A percentile compares a stretch with the other conserved stretches of the same genome.
phyloP scores from a whole-genome alignment of 106 monocot species.

The Apostasia shenzhenica region DNA sequence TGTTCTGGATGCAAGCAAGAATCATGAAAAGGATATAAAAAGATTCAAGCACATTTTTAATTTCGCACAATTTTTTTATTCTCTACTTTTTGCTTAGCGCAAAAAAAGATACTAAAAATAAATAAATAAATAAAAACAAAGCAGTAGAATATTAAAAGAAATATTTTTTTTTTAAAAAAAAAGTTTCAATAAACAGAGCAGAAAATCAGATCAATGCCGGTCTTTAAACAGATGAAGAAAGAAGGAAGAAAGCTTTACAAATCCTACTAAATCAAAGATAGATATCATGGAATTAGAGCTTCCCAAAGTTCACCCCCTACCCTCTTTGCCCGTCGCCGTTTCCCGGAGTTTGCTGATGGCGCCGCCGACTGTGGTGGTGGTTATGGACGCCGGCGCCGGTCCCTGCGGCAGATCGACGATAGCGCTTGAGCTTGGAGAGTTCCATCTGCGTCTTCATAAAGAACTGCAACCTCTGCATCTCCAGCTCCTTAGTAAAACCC shows the following conservation, averaged over 20 bases:
- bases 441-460: conserved; percentile 55
- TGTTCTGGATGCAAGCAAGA: too few relatives aligned
- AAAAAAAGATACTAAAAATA: too few relatives aligned
- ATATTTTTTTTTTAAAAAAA: too few relatives aligned
- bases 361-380: not conserved
- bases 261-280: not conserved
- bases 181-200: too few relatives aligned
- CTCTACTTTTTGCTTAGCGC: too few relatives aligned
- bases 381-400: not conserved
- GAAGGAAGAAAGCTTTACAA: conserved; percentile 1
- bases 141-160: too few relatives aligned
- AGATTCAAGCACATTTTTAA: too few relatives aligned
- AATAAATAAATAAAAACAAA: too few relatives aligned
- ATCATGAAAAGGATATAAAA: too few relatives aligned
- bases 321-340: not conserved
- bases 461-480: conserved; percentile 74
- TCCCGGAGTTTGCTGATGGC: not conserved
- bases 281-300: not conserved
- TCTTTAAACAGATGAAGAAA: too few relatives aligned
- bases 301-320: not conserved
- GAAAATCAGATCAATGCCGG: too few relatives aligned
- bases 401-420: not conserved
- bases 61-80: too few relatives aligned
- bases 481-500: conserved; percentile 55
- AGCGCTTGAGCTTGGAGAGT: conserved; percentile 20